Conservation (phyloP, 2,329 filamentous ascomycete species). For the Pseudogymnoascus sp. region DNA sequence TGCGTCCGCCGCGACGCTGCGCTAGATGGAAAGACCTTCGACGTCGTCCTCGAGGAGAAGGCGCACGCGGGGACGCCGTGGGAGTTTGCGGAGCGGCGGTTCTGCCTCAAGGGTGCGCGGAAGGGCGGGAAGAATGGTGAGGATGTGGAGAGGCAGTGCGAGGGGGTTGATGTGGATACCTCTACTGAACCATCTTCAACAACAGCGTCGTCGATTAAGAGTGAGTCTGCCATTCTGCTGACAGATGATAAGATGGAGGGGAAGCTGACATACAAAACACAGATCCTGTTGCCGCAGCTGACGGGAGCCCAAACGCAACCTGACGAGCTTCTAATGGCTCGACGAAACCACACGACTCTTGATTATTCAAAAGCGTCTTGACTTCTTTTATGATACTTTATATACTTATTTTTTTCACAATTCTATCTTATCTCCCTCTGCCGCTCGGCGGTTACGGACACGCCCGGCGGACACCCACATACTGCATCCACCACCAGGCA, state of each 20-base stretch:
- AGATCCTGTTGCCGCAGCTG: neutral
- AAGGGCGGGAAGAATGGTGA: neutral
- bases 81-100: slow-evolving; percentile 31
- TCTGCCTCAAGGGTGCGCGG: neutral
- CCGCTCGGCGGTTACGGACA: neutral
- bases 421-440: neutral
- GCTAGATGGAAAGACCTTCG: slow-evolving; percentile 42
- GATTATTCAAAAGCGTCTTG: neutral
- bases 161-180: neutral
- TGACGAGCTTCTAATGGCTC: neutral
- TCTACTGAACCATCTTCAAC: neutral
- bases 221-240: neutral
- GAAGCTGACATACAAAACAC: neutral
- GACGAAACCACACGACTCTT: neutral
- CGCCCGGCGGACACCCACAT: neutral
- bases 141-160: neutral
- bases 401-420: neutral
- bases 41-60: slow-evolving; percentile 39
- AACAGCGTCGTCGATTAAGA: neutral
- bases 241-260: neutral
- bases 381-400: neutral
- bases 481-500: neutral
- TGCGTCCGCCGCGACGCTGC: slow-evolving; percentile 44
- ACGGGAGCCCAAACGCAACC: neutral
- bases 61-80: slow-evolving; percentile 29